A percentile compares a stretch with the other conserved stretches of the same genome.
Evolutionary conservation across 805 yeast genomes (phyloP).

Genomic region (Kluyveromyces starmeri): DNA sequence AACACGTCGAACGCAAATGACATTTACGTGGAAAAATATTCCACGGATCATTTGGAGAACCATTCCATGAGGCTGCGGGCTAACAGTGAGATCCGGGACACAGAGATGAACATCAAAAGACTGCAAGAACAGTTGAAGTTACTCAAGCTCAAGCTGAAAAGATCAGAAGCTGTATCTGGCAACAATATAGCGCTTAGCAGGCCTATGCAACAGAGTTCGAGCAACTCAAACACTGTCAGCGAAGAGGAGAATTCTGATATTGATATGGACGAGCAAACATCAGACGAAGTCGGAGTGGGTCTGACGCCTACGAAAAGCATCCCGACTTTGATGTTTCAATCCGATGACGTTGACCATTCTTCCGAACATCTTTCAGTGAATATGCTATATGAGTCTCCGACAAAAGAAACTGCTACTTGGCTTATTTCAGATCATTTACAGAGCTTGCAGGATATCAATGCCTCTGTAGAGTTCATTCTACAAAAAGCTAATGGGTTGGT

Average conservation of each 20-base stretch:
- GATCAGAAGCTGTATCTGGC: neutral
- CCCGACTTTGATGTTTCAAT: slow-evolving; percentile 2
- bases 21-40: slow-evolving; percentile 27
- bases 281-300: neutral
- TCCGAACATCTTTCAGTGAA: slow-evolving; percentile 3
- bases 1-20: slow-evolving; percentile 21
- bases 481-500: slow-evolving; percentile 61
- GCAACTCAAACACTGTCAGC: neutral
- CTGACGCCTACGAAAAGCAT: slow-evolving; percentile 1
- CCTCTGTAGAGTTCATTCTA: slow-evolving; percentile 27
- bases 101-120: slow-evolving; percentile 22
- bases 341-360: slow-evolving; percentile 3
- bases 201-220: slow-evolving; percentile 2
- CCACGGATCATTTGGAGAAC: slow-evolving; percentile 29
- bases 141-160: slow-evolving; percentile 20
- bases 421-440: slow-evolving; percentile 29
- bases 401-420: slow-evolving; percentile 29
- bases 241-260: slow-evolving; percentile 3
- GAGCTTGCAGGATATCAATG: slow-evolving; percentile 23
- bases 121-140: slow-evolving; percentile 20
- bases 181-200: slow-evolving; percentile 2
- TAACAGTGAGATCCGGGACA: slow-evolving; percentile 26
- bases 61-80: slow-evolving; percentile 28
- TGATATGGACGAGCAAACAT: slow-evolving; percentile 1
- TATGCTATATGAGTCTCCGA: slow-evolving; percentile 4